Percentiles rank a stretch among this genome's conserved stretches.
These are phyloP conservation scores for Metarhizium guizhouense DNA, from an alignment of 2,329 filamentous ascomycete genomes.

Conservation along the genomic window DNA sequence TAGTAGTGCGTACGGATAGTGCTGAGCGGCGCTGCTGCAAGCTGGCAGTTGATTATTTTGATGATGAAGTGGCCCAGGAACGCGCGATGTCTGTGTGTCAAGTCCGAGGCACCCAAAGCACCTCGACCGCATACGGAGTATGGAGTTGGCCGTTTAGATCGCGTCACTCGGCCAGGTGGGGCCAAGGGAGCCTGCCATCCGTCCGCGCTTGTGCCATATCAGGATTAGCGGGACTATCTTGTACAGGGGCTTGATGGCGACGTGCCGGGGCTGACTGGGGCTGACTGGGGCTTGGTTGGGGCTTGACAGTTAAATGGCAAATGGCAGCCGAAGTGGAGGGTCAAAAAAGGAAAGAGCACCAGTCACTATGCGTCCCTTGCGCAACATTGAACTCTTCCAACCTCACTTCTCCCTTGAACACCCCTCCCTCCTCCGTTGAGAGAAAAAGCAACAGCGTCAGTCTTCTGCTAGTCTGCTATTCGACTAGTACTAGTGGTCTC, in stretches of 20 bases:
- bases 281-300: background rate
- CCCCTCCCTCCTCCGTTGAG: background rate
- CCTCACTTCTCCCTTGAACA: conserved; percentile 5
- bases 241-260: background rate
- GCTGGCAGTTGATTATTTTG: background rate
- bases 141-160: background rate
- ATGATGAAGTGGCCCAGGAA: conserved; percentile 2
- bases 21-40: too few relatives aligned
- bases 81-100: conserved; percentile 1
- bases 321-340: conserved; percentile 3
- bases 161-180: conserved; percentile 1
- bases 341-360: conserved; percentile 7
- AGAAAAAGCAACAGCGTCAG: background rate
- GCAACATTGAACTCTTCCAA: conserved; percentile 1
- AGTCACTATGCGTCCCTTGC: conserved; percentile 10
- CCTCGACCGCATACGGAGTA: background rate
- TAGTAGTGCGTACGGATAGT: background rate
- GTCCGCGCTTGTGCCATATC: background rate
- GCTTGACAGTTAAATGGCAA: background rate
- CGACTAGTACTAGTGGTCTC: too few relatives aligned
- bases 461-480: background rate
- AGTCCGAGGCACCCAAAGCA: background rate
- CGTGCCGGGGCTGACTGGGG: background rate
- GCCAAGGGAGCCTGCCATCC: background rate
- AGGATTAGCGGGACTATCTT: background rate